These are phyloP conservation scores for Solioccasus polychromus DNA, from an alignment of 768 basidiomycete species.

Conservation along the genomic window DNA sequence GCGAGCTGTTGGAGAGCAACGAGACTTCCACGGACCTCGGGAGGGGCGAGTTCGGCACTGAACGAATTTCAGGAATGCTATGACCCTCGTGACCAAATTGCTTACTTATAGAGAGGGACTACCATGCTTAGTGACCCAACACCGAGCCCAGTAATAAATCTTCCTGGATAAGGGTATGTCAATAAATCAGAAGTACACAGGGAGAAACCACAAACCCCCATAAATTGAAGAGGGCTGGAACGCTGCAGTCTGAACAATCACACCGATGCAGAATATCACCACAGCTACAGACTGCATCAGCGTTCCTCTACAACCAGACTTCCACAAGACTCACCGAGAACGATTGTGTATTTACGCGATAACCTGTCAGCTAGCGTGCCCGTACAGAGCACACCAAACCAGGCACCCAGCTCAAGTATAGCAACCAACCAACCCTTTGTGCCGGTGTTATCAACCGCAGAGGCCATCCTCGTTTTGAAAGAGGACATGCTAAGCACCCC, in stretches of 20 bases:
- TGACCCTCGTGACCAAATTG: neutral
- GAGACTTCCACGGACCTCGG: constrained; percentile 77
- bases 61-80: no score
- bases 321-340: constrained; percentile 41
- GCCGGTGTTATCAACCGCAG: constrained; percentile 47
- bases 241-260: constrained; percentile 68
- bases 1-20: constrained; percentile 81
- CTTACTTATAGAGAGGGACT: constrained; percentile 73
- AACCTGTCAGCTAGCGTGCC: constrained; percentile 71
- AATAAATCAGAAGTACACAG: neutral
- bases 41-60: constrained; percentile 61
- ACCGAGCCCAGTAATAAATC: constrained; percentile 77
- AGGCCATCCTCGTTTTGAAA: constrained; percentile 53
- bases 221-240: constrained; percentile 58
- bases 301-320: neutral
- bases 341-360: constrained; percentile 70
- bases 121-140: constrained; percentile 80
- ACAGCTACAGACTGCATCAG: constrained; percentile 42
- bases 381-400: constrained; percentile 71
- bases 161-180: constrained; percentile 33
- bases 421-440: constrained; percentile 72
- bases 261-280: constrained; percentile 63
- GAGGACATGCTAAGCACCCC: constrained; percentile 62
- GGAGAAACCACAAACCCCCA: constrained; percentile 41
- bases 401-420: constrained; percentile 73